These are phyloP conservation scores for Agaricus sinodeliciosus DNA, from an alignment of 768 basidiomycete species.

Conservation along the genomic window DNA sequence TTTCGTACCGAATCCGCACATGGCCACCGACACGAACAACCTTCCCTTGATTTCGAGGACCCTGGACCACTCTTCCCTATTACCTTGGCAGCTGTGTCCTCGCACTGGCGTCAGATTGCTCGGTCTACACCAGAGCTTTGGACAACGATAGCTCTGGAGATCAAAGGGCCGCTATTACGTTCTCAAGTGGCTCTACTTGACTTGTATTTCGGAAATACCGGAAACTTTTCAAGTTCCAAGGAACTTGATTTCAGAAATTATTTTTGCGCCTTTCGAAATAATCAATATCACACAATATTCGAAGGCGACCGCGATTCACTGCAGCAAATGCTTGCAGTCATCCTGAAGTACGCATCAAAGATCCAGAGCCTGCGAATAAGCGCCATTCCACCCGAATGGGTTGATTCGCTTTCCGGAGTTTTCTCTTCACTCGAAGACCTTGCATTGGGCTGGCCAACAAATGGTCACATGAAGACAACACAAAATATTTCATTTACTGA, in stretches of 20 bases:
- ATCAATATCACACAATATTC: background rate
- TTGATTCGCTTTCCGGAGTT: background rate
- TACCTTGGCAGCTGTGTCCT: background rate
- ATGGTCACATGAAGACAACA: background rate
- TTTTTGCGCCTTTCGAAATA: background rate
- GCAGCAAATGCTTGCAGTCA: background rate
- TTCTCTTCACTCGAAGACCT: constrained; percentile 2
- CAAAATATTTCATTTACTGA: background rate
- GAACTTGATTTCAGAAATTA: background rate
- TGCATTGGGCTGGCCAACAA: background rate
- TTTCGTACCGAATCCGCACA: background rate
- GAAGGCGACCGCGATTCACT: background rate
- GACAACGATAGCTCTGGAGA: constrained; percentile 1
- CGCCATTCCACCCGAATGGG: constrained; percentile 4
- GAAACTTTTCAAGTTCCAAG: background rate
- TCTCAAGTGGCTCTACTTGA: background rate
- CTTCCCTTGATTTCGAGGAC: background rate
- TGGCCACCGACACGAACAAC: background rate
- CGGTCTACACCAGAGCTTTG: constrained; percentile 6
- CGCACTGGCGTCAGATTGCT: background rate
- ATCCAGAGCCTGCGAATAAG: background rate
- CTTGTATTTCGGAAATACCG: background rate
- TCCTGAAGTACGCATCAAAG: constrained; percentile 1
- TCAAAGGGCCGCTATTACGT: background rate
- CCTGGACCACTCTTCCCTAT: background rate